phyloP scores from a whole-genome alignment of 192 early-diverging fungal species.

The Neocallimastix lanati region DNA sequence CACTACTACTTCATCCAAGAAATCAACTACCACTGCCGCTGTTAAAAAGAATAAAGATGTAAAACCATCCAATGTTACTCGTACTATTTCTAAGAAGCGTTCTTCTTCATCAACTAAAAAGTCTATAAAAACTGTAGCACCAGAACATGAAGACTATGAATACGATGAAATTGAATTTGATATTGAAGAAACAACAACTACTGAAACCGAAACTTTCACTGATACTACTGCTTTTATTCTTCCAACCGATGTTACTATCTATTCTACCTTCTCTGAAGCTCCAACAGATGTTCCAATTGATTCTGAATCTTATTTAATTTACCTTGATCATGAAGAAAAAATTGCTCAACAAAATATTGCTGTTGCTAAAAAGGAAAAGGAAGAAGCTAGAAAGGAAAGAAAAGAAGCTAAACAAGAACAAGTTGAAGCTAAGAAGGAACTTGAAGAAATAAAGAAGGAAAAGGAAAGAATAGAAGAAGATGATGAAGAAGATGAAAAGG shows the following conservation, averaged over 20 bases:
- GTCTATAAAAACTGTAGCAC: too few species aligned
- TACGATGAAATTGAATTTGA: too few species aligned
- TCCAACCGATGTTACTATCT: neutral
- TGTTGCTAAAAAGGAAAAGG: neutral
- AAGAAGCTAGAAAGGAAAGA: neutral
- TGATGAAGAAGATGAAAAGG: too few species aligned
- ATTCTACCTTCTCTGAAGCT: neutral
- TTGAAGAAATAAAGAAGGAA: neutral
- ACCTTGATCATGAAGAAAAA: neutral
- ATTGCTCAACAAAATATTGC: neutral
- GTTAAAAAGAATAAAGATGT: neutral
- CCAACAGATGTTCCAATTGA: neutral
- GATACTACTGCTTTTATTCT: neutral
- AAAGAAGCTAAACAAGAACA: neutral
- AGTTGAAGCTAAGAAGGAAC: neutral
- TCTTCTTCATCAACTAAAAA: too few species aligned
- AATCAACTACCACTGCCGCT: neutral
- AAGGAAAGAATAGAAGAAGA: too few species aligned
- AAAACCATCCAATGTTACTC: too few species aligned
- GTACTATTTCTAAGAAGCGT: too few species aligned
- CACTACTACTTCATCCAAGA: neutral
- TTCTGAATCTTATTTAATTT: neutral
- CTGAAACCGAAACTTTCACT: too few species aligned
- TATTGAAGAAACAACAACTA: neutral
- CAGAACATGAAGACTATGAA: too few species aligned